Conservation (phyloP, 1,284 basidiomycete genomes). For the Trichosporon coremiiforme region DNA sequence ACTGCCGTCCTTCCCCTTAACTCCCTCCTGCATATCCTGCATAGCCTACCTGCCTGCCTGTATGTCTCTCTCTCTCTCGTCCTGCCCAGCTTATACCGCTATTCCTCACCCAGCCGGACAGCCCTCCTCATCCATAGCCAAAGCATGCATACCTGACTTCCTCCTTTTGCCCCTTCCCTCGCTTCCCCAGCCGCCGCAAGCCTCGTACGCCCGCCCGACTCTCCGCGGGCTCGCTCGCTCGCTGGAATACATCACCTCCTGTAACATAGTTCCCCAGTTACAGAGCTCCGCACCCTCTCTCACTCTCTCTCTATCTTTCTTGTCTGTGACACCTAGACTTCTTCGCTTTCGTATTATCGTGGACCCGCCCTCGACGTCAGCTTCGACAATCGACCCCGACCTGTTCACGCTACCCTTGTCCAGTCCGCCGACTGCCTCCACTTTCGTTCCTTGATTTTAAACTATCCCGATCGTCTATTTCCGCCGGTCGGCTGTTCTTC, state of each 20-base stretch:
- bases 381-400: not conserved
- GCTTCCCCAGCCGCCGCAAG: not conserved
- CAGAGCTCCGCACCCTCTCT: not conserved
- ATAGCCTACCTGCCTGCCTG: not conserved
- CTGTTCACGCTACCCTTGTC: not conserved
- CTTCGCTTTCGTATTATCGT: not conserved
- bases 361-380: slow-evolving; percentile 1
- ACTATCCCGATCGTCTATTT: slow-evolving; percentile 10
- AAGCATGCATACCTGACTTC: not conserved
- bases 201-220: not conserved
- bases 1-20: slow-evolving; percentile 8
- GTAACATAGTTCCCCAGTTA: not conserved
- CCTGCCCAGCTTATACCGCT: not conserved
- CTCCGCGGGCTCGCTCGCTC: not conserved
- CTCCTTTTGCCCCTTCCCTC: not conserved
- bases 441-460: slow-evolving; percentile 8
- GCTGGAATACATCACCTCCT: slow-evolving; percentile 5
- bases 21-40: not conserved
- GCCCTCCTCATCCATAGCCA: not conserved
- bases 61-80: not conserved
- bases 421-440: not conserved
- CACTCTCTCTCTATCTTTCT: not conserved
- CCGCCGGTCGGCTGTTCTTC: not conserved
- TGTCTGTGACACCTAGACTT: not conserved
- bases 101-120: not conserved